phyloP scores from a whole-genome alignment of 1,139 yeast genomes.

The Williopsis jadinii region DNA sequence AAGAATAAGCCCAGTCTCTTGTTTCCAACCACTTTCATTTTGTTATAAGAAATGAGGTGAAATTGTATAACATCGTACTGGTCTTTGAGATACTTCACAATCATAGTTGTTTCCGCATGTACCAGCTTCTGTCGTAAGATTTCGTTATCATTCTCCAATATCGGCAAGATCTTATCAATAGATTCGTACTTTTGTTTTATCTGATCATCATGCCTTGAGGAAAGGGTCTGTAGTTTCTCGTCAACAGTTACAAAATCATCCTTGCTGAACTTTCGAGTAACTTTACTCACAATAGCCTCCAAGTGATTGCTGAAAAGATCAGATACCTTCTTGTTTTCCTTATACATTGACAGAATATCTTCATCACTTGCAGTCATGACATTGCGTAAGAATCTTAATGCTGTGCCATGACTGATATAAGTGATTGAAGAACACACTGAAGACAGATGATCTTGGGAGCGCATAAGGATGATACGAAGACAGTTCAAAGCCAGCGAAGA shows the following conservation, averaged over 20 bases:
- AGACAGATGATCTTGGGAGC: constrained; percentile 22
- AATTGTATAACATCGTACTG: constrained; percentile 52
- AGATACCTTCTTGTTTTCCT: constrained; percentile 7
- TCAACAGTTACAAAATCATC: constrained; percentile 16
- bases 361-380: constrained; percentile 25
- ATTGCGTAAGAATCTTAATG: constrained; percentile 18
- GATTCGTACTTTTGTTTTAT: constrained; percentile 35
- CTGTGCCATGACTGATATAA: constrained; percentile 11
- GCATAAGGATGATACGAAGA: constrained; percentile 24
- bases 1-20: constrained; percentile 29
- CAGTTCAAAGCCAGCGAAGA: constrained; percentile 22
- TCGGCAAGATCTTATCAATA: constrained; percentile 27
- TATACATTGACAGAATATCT: constrained; percentile 19
- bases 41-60: constrained; percentile 40
- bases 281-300: constrained; percentile 13
- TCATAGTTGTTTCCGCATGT: constrained; percentile 41
- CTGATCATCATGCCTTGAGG: constrained; percentile 20
- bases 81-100: constrained; percentile 53
- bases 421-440: constrained; percentile 22
- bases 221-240: constrained; percentile 12
- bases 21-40: constrained; percentile 36
- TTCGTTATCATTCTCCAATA: constrained; percentile 36
- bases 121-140: constrained; percentile 38
- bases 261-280: constrained; percentile 15
- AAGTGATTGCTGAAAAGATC: constrained; percentile 13